Base-by-base conservation (phyloP, 2,329 filamentous ascomycete genomes). In the Colletotrichum gloeosporioides region DNA sequence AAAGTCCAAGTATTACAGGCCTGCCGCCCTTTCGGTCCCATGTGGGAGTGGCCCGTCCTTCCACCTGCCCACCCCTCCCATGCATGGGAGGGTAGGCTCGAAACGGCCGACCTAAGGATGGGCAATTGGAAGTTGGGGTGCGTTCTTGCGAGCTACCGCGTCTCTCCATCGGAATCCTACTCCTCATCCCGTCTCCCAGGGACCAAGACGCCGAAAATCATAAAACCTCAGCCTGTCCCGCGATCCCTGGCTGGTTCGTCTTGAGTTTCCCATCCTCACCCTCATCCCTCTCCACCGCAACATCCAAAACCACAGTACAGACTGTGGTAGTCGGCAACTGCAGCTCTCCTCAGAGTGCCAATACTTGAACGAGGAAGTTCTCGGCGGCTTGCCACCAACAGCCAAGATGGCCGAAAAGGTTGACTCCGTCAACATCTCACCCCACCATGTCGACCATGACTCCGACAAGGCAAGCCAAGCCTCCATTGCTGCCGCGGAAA, bases 211-310 rank as follows among this genome's bases (percentile, higher is more conserved):
- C 59, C 49, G 65, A 78, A 78, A 73, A 65, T 77, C 71, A 78
- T 78, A 78, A 78, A 78, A 76, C 67, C 77, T 71, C 65, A 67
- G 64, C 69, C 27, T 59, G 69, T 69, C 71, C 75, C 75, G 44
- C 69, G 59, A 71, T 77, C 75, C 68, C 63, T 75, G 61, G 66
- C 62, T 62, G 59, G 10, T 55, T 70, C 65, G 62, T 75, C 76
- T 71, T 44, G 55, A 73, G 73, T 62, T 71, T 34, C 71, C 69
- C 69, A 67, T 76, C 72, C 62, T 76, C 77, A 71, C 73, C 75
- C 53, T 76, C 62, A 64, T 63, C 36, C 36, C 66, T 27, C 75
- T 61, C 39, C 49, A 53, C 73, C 39, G n/a, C 49, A 49, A 36
- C 49, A 16, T 49, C 27, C 44, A 65, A 53, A 65, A 25, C 36